phyloP scores from a whole-genome alignment of 176 grass and related monocot species.

The Miscanthus lutarioriparius region DNA sequence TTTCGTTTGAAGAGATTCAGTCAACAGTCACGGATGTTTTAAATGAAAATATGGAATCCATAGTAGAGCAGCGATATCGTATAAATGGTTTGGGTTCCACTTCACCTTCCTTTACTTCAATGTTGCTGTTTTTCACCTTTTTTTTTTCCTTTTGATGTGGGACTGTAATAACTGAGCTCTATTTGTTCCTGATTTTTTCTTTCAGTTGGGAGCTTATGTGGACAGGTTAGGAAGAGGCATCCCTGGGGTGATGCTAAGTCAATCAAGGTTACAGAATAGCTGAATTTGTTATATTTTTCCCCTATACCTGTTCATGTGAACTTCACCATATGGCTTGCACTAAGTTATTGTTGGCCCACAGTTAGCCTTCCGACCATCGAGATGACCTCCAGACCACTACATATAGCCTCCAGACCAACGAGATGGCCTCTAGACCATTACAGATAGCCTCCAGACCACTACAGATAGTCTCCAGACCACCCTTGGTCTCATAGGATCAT shows the following conservation, averaged over 20 bases:
- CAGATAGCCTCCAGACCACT: no score
- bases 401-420: no score
- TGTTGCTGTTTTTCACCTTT: background rate
- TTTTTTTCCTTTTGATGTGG: background rate
- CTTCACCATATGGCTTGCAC: conserved; percentile 20
- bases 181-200: conserved; percentile 18
- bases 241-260: conserved; percentile 96
- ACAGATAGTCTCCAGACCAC: no score
- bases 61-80: conserved; percentile 86
- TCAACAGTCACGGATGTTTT: conserved; percentile 59
- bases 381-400: no score
- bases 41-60: conserved; percentile 81
- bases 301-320: background rate
- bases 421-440: no score
- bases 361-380: no score
- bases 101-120: background rate
- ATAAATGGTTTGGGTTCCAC: conserved; percentile 73
- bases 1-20: conserved; percentile 81
- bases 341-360: no score
- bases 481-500: no score
- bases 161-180: background rate
- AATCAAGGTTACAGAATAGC: conserved; percentile 53
- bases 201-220: conserved; percentile 84
- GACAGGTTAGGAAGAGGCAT: conserved; percentile 85
- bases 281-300: background rate